These are phyloP conservation scores for Penicillium lagena DNA, from an alignment of 495 filamentous ascomycete genomes.

Conservation along the genomic window DNA sequence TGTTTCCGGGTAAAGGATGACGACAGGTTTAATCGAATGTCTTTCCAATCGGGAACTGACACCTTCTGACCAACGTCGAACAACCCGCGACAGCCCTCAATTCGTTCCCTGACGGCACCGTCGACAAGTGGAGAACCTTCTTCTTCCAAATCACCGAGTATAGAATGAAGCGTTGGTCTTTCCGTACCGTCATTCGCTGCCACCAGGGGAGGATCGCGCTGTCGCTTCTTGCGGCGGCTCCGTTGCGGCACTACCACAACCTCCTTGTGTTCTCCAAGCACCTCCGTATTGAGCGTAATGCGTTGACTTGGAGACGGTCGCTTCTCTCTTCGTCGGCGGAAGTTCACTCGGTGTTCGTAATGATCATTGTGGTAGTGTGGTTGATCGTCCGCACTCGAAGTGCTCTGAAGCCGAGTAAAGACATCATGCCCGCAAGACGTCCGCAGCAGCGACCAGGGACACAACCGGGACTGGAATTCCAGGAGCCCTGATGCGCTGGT, in stretches of 20 bases:
- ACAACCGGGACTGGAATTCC: conserved; percentile 4
- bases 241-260: conserved; percentile 30
- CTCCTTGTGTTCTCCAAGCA: conserved; percentile 35
- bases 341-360: conserved; percentile 1
- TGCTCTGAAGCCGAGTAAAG: conserved; percentile 14
- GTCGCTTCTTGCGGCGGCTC: conserved; percentile 5
- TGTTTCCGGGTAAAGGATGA: conserved; percentile 30
- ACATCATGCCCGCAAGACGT: conserved; percentile 5
- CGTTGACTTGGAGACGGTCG: conserved; percentile 1
- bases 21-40: conserved; percentile 17
- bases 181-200: not conserved
- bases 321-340: not conserved
- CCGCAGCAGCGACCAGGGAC: conserved; percentile 2
- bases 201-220: conserved; percentile 1
- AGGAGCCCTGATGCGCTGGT: conserved; percentile 10
- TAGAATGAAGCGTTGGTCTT: conserved; percentile 11
- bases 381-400: conserved; percentile 4
- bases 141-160: conserved; percentile 24
- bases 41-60: conserved; percentile 17
- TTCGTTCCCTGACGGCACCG: conserved; percentile 6
- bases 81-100: conserved; percentile 18
- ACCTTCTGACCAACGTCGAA: conserved; percentile 18
- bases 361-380: not conserved
- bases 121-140: conserved; percentile 5
- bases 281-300: conserved; percentile 20